Base-by-base conservation (phyloP, 139 green algal species). In the Spirogloea muscicola region DNA sequence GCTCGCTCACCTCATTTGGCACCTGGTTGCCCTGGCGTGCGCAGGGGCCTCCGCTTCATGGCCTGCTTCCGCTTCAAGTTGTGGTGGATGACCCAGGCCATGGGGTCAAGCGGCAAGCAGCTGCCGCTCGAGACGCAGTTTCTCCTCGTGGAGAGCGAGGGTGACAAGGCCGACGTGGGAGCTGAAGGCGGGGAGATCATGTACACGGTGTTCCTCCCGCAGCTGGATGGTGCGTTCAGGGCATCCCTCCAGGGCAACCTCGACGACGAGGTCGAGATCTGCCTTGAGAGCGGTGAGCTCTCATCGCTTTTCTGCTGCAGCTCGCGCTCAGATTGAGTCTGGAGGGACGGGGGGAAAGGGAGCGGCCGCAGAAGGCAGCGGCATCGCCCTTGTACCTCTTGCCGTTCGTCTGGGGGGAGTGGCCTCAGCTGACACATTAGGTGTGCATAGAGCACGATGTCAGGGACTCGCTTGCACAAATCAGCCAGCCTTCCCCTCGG, bases 141-240 rank as follows among this genome's bases (percentile, higher is more conserved):
- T 31, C 46, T 72, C 29, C 31, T 72, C 7, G 16, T 72, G 16
- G 10, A 16, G 13, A 42, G 57, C 27, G 33, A 65, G 37, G 18
- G 44, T 71, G 33, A 58, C 5, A 57, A 55, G 46, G 46, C 21
- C 21, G 46, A 55, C 46, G 46, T 31, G 46, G 21, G 43, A 40
- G 31, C 10, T 40, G n/a, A 36, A 59, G 10, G 42, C 59, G 42
- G n/a, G 27, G 59, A 25, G 21, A 49, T 25, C 16, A 49, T 76
- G 49, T 80, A 80, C 49, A 78, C 48, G 18, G 72, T 80, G 6
- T 27, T 80, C 18, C 72, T 80, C 49, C 72, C 72, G 21, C 25
- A 77, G 42, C 57, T 80, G 38, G 72, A 80, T 18, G 64, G 64
- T 27, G 44, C 72, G n/a, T 80, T 80, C 61, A 21, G 72, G 2